Evolutionary conservation across 1,284 basidiomycete species (phyloP), one percentile per base, ranked within the genome.

Genomic region (Neonothopanus nambi): DNA sequence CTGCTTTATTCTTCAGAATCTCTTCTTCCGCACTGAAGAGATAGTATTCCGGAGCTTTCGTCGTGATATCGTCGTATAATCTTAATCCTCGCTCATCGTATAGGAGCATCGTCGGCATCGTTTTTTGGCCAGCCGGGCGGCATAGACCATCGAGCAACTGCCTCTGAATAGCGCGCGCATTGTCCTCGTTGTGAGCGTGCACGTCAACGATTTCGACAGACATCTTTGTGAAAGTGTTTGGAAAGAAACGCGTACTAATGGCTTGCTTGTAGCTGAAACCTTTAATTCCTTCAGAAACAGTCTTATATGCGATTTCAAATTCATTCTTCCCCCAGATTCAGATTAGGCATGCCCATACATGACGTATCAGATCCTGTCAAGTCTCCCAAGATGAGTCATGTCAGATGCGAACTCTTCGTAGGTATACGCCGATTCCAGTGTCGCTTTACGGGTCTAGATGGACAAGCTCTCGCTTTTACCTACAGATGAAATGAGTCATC

Each of bases 21-120:
- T 82, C 77, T 64, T 91, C 87, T 64, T 91, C 89, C 0, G 87
- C 85, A 6, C 74, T 72, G 70, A 95, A 97, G 18, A 93, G 79
- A 67, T 98, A 98, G 68, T 98, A 98, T 60, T 95, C 93, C 8
- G 84, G 79, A 0, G 82, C 90, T 39, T 86, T 74, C 13, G 88
- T 87, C 0, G 93, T 95, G 55, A 96, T 91, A 48, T 81, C 77
- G 72, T 94, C 92, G 72, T 93, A 95, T 15, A 94, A 75, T 62
- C 81, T 77, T 51, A 98, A 76, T 2, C 95, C 95, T 23, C 74
- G 77, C 66, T 95, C 91, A 62, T 95, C 86, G 70, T 97, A 97
- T 9, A 97, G 78, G 13, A 97, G 80, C 65, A 93, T 76, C 0
- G 93, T 96, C 4, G 95, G 93, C 11, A 98, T 71, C 15, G 79